Evolutionary conservation across 2,329 filamentous ascomycete genomes (phyloP).

Genomic region (Sporothrix protearum): DNA sequence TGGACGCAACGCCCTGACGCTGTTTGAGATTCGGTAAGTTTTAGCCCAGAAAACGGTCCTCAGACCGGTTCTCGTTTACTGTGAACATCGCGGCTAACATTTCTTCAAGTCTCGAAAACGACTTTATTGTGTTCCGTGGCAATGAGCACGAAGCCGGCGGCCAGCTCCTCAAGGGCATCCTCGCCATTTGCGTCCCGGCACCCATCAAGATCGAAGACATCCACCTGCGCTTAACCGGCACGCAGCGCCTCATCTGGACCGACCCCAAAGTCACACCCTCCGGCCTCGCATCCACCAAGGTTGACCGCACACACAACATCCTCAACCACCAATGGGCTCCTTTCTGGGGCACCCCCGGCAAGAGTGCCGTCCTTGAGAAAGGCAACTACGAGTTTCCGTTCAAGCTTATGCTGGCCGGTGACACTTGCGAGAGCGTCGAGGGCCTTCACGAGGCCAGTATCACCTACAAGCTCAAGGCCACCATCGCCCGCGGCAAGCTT

Average conservation of each 20-base stretch:
- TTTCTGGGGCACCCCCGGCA: slow-evolving; percentile 58
- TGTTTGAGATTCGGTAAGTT: slow-evolving; percentile 58
- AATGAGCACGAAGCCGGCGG: slow-evolving; percentile 71
- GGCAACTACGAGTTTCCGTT: slow-evolving; percentile 86
- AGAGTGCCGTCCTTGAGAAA: slow-evolving; percentile 58
- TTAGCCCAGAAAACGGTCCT: not conserved
- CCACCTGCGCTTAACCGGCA: slow-evolving; percentile 66
- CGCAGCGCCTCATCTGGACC: slow-evolving; percentile 60
- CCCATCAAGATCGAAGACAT: slow-evolving; percentile 70
- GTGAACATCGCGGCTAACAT: slow-evolving; percentile 2
- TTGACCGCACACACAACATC: slow-evolving; percentile 58
- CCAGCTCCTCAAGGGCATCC: slow-evolving; percentile 67
- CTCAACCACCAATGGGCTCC: slow-evolving; percentile 66
- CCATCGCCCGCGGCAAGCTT: slow-evolving; percentile 80
- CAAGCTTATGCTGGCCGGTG: slow-evolving; percentile 67
- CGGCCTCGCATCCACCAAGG: slow-evolving; percentile 56
- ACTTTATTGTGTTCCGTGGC: slow-evolving; percentile 76
- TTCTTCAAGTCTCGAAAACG: slow-evolving; percentile 63
- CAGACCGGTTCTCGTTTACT: not conserved
- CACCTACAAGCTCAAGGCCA: slow-evolving; percentile 87
- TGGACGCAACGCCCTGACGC: slow-evolving; percentile 49
- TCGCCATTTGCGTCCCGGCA: slow-evolving; percentile 69
- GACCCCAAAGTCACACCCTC: slow-evolving; percentile 53
- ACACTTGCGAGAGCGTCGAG: slow-evolving; percentile 82
- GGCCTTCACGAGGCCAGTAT: slow-evolving; percentile 82